These are phyloP conservation scores for Trypanosoma caninum DNA, from an alignment of 208 protist species.

Conservation along the genomic window DNA sequence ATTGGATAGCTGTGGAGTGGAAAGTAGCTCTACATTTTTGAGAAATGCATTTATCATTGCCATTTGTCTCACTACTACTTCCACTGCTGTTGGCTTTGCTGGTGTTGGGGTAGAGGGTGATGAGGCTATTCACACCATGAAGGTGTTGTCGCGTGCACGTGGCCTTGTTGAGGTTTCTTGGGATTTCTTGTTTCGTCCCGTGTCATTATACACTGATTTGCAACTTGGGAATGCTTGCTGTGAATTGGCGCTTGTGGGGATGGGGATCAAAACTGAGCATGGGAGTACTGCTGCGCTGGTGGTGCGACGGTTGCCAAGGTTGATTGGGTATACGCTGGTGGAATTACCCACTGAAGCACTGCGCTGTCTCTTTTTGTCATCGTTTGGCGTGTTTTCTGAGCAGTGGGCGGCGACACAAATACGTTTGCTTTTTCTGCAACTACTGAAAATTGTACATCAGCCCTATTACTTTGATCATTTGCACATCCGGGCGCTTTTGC, in stretches of 20 bases:
- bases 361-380: constrained; percentile 3
- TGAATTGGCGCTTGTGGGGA: not conserved
- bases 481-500: constrained; percentile 52
- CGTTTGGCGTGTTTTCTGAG: constrained; percentile 26
- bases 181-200: not conserved
- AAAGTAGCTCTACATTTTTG: not conserved
- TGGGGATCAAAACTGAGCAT: not conserved
- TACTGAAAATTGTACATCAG: constrained; percentile 43
- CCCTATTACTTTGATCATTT: not conserved
- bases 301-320: too few species aligned
- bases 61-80: not conserved
- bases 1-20: not conserved
- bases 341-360: too few species aligned
- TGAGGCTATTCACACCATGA: not conserved
- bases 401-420: constrained; percentile 52
- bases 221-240: not conserved
- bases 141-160: not conserved
- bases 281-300: too few species aligned
- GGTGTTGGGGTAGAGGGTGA: not conserved
- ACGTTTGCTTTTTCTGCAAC: constrained; percentile 54
- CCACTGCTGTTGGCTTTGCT: not conserved
- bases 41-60: not conserved
- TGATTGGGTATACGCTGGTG: too few species aligned
- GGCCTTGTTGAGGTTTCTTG: constrained; percentile 13
- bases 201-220: not conserved